Evolutionary conservation across 257 asterid genomes (phyloP), one percentile per base, ranked within the genome.

Genomic region (Handroanthus guayacan): DNA sequence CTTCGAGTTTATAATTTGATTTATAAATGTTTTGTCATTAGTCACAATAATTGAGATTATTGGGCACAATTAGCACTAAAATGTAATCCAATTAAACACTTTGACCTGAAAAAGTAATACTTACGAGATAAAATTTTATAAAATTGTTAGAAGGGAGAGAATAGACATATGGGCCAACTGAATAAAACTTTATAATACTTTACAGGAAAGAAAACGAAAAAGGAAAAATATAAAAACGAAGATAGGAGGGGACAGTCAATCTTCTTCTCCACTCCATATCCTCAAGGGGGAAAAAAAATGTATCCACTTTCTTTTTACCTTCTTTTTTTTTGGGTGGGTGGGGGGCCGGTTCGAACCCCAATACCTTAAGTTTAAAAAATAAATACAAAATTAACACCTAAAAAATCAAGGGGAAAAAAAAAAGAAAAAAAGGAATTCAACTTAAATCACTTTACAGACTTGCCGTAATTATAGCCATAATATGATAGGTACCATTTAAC

Each of bases 401-500:
- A 76, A 75, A 71, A 62, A 83, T 6, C 16, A 25, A 52, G 7
- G 67, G 43, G 48, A 5, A 71, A 54, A 58, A 20, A 18, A 70
- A 72, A 50, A 43, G 9, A 16, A 66, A 44, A 63, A 44, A 50
- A 16, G 16, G 14, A 25, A 45, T 9, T 25, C 7, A 34, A 63
- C 76, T 11, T 14, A 80, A 77, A 78, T 78, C 58, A 86, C 77
- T 83, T 75, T 84, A 85, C 88, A 86, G 89, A 73, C 75, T 87
- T 88, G 62, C 90, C 87, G 67, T 78, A 85, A 80, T 87, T 79
- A 71, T 92, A 64, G 80, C 91, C 96, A 69, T 88, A 88, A 83
- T 87, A 92, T 1, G 86, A 81, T 58, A 90, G 71, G 60, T 92
- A 92, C 97, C 97, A 92, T 13, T 71, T 90, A 7, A 92, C 97